A percentile compares a stretch with the other conserved stretches of the same genome.
Evolutionary conservation across 495 filamentous ascomycete genomes (phyloP).

Genomic region (Talaromyces thailandensis): DNA sequence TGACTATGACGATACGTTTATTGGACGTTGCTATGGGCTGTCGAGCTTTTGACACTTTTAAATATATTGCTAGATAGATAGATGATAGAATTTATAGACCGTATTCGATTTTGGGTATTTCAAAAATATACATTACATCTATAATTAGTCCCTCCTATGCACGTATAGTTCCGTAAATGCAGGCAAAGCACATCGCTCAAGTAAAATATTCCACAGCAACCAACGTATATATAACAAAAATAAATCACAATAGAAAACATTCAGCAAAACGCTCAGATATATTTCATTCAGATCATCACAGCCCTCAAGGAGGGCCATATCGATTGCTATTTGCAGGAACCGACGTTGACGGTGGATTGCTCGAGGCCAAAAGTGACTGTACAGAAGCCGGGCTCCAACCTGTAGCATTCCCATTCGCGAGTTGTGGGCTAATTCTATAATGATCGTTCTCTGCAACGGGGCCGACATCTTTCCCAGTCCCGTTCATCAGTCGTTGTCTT

Average conservation of each 20-base stretch:
- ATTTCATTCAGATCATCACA: neutral
- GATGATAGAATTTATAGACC: neutral
- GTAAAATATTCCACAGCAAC: neutral
- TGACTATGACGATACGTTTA: neutral
- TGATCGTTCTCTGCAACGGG: neutral
- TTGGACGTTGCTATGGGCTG: neutral
- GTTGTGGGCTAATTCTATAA: neutral
- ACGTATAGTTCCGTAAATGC: neutral
- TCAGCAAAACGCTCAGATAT: neutral
- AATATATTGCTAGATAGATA: neutral
- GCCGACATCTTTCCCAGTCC: constrained; percentile 5
- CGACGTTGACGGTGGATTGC: neutral
- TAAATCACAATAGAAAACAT: neutral
- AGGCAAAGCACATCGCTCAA: neutral
- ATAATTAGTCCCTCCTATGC: neutral
- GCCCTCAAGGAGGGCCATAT: neutral
- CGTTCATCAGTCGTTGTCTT: constrained; percentile 36
- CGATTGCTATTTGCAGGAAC: neutral
- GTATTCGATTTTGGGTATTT: neutral
- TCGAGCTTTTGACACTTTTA: neutral
- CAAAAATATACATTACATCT: neutral
- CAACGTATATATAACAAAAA: neutral
- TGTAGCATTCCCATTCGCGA: neutral
- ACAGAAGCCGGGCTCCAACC: constrained; percentile 6
- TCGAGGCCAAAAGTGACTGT: constrained; percentile 3